Evolutionary conservation across 768 basidiomycete species (phyloP), one percentile per base, ranked within the genome.

Genomic region (Agaricus bisporus): DNA sequence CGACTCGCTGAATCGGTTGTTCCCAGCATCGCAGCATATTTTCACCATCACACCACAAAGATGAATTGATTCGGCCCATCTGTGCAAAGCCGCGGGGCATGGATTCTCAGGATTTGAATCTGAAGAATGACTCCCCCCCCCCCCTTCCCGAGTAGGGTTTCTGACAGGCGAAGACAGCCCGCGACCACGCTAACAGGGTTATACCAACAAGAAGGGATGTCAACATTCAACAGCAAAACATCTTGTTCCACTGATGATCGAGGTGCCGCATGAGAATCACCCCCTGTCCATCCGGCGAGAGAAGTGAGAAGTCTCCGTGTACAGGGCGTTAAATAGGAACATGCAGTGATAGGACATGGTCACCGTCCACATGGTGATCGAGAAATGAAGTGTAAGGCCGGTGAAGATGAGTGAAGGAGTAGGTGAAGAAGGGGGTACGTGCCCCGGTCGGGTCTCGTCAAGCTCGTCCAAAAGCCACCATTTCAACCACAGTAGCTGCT

Each of bases 361-460:
- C 32, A 11, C 32, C 32, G 32, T 11, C 32, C 32, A 32, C 32
- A 89, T 66, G 51, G 85, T 73, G 18, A 74, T 67, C 28, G 85
- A 75, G 22, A 91, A 73, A 61, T 85, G 64, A n/a, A 89, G 60
- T 26, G 74, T 66, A 59, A 90, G 32, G 5, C 32, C 7, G 32
- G 73, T 6, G 83, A 78, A 56, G 84, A 85, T 66, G 90, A 86
- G 17, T 77, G 67, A 38, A 91, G 69, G 4, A 88, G 89, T 28
- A 91, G 76, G 61, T 86, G 84, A 38, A 91, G 77, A 25, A 89
- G 65, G 22, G 88, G 83, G n/a, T 39, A 37, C 15, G 39, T 22
- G 25, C 26, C 11, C 39, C n/a, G 49, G n/a, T 41, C 17, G 39
- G 41, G 49, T 18, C 25, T 50, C 41, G 26, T 39, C 15, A 29